phyloP scores from a whole-genome alignment of 208 protist species.

The Naegleria gruberi region DNA sequence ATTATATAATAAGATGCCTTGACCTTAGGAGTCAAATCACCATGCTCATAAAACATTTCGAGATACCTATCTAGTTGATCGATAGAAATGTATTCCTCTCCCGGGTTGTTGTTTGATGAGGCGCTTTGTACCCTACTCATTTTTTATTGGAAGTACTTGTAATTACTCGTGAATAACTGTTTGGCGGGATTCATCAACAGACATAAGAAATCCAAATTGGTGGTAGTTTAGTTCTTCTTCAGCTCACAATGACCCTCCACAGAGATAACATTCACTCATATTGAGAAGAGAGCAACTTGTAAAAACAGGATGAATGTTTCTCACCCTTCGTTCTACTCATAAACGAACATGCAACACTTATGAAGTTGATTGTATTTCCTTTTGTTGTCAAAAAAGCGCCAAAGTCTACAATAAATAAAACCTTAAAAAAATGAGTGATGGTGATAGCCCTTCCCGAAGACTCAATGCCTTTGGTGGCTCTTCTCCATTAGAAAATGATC shows the following conservation, averaged over 20 bases:
- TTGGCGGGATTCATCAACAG: too few species aligned
- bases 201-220: neutral
- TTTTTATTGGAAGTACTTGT: neutral
- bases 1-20: conserved; percentile 21
- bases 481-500: neutral
- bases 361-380: too few species aligned
- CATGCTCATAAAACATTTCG: conserved; percentile 33
- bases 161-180: neutral
- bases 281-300: too few species aligned
- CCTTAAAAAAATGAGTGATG: too few species aligned
- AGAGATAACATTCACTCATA: neutral
- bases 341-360: too few species aligned
- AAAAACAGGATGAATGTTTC: neutral
- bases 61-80: conserved; percentile 29
- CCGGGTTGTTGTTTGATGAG: neutral
- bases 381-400: too few species aligned
- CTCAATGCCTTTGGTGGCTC: neutral
- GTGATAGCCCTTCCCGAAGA: too few species aligned
- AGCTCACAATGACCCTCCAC: too few species aligned
- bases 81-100: conserved; percentile 8
- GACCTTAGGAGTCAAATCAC: conserved; percentile 16
- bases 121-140: neutral
- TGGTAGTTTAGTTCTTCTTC: neutral
- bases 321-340: too few species aligned
- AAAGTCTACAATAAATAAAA: too few species aligned